Conservation (phyloP, 208 protist genomes). For the Crithidia brevicula region DNA sequence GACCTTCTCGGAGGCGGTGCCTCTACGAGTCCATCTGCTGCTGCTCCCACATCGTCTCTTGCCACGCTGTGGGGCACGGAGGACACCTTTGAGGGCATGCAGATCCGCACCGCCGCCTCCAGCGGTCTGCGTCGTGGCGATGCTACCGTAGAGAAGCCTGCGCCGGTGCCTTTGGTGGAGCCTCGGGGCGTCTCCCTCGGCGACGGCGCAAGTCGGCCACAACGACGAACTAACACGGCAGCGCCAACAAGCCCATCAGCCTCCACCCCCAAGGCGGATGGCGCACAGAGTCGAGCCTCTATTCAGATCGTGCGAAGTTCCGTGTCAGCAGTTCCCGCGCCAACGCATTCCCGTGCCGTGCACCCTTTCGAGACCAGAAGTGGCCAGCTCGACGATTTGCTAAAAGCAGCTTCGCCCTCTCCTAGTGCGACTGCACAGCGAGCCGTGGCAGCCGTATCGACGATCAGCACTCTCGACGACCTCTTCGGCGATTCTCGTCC, state of each 20-base stretch:
- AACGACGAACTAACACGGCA: conserved; percentile 2
- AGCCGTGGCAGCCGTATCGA: not conserved
- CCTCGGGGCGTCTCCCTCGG: not conserved
- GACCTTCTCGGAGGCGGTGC: not conserved
- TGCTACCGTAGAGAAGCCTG: not conserved
- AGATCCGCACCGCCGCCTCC: not conserved
- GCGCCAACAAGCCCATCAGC: conserved; percentile 4
- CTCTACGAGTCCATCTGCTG: not conserved
- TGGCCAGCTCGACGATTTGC: too few relatives aligned
- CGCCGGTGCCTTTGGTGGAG: too few relatives aligned
- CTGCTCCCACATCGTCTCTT: not conserved
- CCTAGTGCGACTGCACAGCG: not conserved
- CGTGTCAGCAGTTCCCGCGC: not conserved
- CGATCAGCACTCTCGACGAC: not conserved
- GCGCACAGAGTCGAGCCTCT: not conserved
- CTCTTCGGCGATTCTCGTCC: conserved; percentile 9
- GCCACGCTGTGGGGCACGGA: not conserved
- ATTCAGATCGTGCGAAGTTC: conserved; percentile 5
- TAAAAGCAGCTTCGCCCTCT: not conserved
- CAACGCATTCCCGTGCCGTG: too few relatives aligned
- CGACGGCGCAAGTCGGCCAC: conserved; percentile 7
- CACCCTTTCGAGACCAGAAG: too few relatives aligned
- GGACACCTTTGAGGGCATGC: conserved; percentile 15
- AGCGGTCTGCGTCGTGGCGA: not conserved
- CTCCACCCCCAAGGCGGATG: not conserved